Conservation (phyloP, 208 protist genomes). For the Trypanosoma melophagium region DNA sequence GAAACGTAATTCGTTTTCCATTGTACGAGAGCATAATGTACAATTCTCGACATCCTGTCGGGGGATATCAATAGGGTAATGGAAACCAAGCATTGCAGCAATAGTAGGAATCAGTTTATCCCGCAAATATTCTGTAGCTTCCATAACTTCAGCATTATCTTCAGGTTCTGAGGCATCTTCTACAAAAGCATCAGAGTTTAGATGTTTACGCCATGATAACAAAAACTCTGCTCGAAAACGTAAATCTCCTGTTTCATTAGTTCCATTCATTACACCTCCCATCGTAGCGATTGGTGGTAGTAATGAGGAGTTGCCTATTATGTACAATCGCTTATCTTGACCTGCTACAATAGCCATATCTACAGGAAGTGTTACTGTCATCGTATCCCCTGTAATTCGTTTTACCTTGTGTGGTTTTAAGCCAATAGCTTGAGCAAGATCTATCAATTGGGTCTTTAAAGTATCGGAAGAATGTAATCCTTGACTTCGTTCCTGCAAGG, state of each 20-base stretch:
- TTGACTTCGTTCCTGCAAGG: conserved; percentile 1
- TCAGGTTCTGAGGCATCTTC: conserved; percentile 22
- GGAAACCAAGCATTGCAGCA: conserved; percentile 62
- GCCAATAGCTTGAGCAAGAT: conserved; percentile 34
- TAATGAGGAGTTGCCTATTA: conserved; percentile 45
- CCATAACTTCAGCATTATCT: conserved; percentile 25
- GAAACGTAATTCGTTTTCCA: conserved; percentile 82
- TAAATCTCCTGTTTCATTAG: background rate
- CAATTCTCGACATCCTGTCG: conserved; percentile 40
- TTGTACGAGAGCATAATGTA: conserved; percentile 41
- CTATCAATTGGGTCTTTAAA: conserved; percentile 34
- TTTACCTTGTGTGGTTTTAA: conserved; percentile 37
- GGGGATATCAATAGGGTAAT: conserved; percentile 25
- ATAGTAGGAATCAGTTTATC: conserved; percentile 52
- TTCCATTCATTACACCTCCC: background rate
- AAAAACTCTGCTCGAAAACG: conserved; percentile 57
- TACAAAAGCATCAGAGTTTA: conserved; percentile 48
- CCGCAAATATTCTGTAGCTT: conserved; percentile 42
- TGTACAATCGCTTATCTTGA: conserved; percentile 68
- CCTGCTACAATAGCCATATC: conserved; percentile 45
- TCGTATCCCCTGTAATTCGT: conserved; percentile 4
- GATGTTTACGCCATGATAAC: conserved; percentile 27
- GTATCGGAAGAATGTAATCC: conserved; percentile 18
- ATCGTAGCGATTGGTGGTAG: conserved; percentile 48
- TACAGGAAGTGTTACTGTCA: conserved; percentile 16